Percentiles rank a stretch among this genome's conserved stretches.
These are phyloP conservation scores for Nicotiana sylvestris DNA, from an alignment of 257 asterid genomes.

Conservation along the genomic window DNA sequence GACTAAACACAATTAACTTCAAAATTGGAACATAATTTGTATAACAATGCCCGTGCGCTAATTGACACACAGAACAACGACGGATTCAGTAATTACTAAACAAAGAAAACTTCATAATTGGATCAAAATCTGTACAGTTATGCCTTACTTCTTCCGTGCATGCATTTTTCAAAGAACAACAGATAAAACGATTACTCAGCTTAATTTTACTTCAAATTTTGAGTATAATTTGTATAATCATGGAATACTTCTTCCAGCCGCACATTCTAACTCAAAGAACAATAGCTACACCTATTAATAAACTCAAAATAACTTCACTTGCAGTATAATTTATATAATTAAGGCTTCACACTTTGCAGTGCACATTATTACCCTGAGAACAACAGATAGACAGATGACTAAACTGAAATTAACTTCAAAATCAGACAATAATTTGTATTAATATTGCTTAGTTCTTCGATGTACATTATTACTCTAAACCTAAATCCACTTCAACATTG, in stretches of 20 bases:
- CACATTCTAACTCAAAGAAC: not conserved
- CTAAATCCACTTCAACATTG: no score
- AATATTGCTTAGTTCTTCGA: no score
- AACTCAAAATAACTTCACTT: not conserved
- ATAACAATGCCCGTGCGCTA: not conserved
- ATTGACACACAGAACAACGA: not conserved
- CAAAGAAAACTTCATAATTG: not conserved
- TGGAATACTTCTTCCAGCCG: not conserved
- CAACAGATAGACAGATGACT: not conserved
- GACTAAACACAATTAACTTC: not conserved
- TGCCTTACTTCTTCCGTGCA: not conserved
- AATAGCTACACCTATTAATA: not conserved
- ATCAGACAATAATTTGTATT: no score
- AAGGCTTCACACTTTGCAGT: not conserved
- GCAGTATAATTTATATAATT: no score
- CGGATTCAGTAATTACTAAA: not conserved
- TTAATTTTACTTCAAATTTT: not conserved
- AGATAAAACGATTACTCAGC: not conserved
- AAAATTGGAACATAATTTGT: not conserved
- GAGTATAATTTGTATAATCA: not conserved
- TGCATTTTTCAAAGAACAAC: not conserved
- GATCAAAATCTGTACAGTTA: not conserved
- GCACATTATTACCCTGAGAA: not conserved
- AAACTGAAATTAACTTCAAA: not conserved
- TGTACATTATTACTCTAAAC: not conserved